Conservation (phyloP, 2,329 filamentous ascomycete species). For the Sporothrix mexicana region DNA sequence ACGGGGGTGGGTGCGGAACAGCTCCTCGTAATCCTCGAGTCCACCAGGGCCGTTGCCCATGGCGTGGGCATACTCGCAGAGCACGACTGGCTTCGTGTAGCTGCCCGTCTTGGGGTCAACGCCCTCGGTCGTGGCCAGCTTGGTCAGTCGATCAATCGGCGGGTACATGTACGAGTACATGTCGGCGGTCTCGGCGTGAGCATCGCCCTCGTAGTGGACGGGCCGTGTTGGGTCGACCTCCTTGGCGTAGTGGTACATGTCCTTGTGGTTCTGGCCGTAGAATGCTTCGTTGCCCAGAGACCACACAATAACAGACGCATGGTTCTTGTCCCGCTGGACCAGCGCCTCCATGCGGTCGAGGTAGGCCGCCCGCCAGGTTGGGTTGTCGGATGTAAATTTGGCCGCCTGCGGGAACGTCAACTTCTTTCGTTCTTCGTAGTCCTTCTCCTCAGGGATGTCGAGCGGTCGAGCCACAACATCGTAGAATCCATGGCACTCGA, state of each 20-base stretch:
- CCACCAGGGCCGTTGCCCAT: conserved; percentile 78
- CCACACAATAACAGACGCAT: conserved; percentile 74
- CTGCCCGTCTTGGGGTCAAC: conserved; percentile 49
- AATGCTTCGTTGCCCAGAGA: conserved; percentile 76
- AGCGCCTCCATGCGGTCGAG: conserved; percentile 69
- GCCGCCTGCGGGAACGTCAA: conserved; percentile 61
- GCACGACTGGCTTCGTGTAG: conserved; percentile 63
- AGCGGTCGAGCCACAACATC: conserved; percentile 56
- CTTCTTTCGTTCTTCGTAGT: conserved; percentile 65
- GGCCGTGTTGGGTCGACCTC: conserved; percentile 62
- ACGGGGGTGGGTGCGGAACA: conserved; percentile 64
- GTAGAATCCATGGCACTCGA: conserved; percentile 62
- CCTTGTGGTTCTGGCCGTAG: conserved; percentile 70
- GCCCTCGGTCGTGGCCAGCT: conserved; percentile 52
- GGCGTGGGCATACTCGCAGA: conserved; percentile 65
- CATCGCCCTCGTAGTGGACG: conserved; percentile 71
- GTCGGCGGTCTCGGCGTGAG: conserved; percentile 63
- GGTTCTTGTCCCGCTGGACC: conserved; percentile 72
- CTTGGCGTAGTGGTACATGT: conserved; percentile 70
- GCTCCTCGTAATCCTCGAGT: conserved; percentile 69
- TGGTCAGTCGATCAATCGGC: conserved; percentile 56
- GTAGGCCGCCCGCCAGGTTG: conserved; percentile 67
- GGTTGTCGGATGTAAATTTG: conserved; percentile 66
- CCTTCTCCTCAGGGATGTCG: conserved; percentile 60
- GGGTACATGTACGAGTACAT: conserved; percentile 74